These are phyloP conservation scores for Trichoderma asperelloides DNA, from an alignment of 495 filamentous ascomycete genomes.

Conservation along the genomic window DNA sequence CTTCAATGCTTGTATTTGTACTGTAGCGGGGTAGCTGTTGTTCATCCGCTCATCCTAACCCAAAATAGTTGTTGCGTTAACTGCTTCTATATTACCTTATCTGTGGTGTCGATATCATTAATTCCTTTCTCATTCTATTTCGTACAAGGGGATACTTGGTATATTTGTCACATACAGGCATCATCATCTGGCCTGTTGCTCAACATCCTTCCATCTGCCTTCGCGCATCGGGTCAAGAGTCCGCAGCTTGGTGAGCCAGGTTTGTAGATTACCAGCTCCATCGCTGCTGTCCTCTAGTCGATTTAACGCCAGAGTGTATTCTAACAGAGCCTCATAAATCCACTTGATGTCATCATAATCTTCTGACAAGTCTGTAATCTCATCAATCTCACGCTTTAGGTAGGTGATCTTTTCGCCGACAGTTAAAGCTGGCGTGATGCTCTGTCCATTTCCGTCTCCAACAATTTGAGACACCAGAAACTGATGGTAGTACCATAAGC, in stretches of 20 bases:
- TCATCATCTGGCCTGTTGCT: background rate
- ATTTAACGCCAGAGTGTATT: slow-evolving; percentile 46
- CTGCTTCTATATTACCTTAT: no score
- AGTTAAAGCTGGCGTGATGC: slow-evolving; percentile 55
- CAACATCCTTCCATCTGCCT: slow-evolving; percentile 55
- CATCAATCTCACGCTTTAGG: slow-evolving; percentile 56
- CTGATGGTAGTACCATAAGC: slow-evolving; percentile 92
- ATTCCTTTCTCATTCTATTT: no score
- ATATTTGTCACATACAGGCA: background rate
- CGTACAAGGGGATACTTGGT: no score
- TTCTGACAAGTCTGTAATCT: slow-evolving; percentile 63
- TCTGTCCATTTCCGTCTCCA: slow-evolving; percentile 29
- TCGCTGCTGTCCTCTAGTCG: slow-evolving; percentile 28
- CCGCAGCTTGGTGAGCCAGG: slow-evolving; percentile 57
- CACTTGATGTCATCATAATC: slow-evolving; percentile 70
- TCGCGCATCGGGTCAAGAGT: slow-evolving; percentile 60
- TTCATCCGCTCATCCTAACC: no score
- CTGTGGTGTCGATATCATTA: no score
- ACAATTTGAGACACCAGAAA: slow-evolving; percentile 60
- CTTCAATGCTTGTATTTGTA: no score
- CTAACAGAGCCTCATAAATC: slow-evolving; percentile 69
- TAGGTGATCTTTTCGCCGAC: slow-evolving; percentile 54
- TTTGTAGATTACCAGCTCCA: slow-evolving; percentile 39
- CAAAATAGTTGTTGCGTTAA: no score
- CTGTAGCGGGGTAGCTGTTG: no score